Conservation (phyloP, 345 rosid genomes). For the Pistacia integerrima region DNA sequence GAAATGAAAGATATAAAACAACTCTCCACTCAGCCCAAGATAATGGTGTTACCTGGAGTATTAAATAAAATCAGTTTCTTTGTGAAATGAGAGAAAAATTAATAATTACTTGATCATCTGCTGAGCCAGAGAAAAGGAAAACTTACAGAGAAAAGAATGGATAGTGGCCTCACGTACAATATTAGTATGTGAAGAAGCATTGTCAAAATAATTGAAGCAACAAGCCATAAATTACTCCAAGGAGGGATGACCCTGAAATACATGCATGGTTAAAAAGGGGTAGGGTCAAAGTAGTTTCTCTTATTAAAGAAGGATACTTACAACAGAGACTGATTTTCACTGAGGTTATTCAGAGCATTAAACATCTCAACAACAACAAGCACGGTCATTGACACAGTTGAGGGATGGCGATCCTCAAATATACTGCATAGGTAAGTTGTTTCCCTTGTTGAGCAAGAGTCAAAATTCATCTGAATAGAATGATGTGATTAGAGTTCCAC, state of each 20-base stretch:
- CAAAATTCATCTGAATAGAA: conserved; percentile 83
- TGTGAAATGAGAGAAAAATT: conserved; percentile 4
- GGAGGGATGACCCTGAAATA: conserved; percentile 84
- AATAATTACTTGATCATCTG: conserved; percentile 5
- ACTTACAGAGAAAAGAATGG: conserved; percentile 95
- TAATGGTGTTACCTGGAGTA: conserved; percentile 81
- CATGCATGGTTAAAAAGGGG: conserved; percentile 14
- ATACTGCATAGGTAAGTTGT: conserved; percentile 89
- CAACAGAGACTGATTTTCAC: conserved; percentile 97
- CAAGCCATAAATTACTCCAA: conserved; percentile 99
- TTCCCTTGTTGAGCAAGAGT: conserved; percentile 83
- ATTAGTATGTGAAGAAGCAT: conserved; percentile 88
- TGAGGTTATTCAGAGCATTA: conserved; percentile 97
- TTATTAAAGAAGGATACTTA: conserved; percentile 41
- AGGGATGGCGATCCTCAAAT: conserved; percentile 95
- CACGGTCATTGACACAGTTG: conserved; percentile 96
- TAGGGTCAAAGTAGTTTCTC: neutral
- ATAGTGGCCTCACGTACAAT: conserved; percentile 79
- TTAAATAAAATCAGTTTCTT: conserved; percentile 20
- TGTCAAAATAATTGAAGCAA: conserved; percentile 83
- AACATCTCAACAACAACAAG: conserved; percentile 99
- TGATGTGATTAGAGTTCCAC: neutral
- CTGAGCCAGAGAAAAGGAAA: conserved; percentile 18
- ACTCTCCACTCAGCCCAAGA: conserved; percentile 93
- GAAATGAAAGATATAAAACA: conserved; percentile 91